phyloP scores from a whole-genome alignment of 305 asterid species.

The Fraxinus angustifolia region DNA sequence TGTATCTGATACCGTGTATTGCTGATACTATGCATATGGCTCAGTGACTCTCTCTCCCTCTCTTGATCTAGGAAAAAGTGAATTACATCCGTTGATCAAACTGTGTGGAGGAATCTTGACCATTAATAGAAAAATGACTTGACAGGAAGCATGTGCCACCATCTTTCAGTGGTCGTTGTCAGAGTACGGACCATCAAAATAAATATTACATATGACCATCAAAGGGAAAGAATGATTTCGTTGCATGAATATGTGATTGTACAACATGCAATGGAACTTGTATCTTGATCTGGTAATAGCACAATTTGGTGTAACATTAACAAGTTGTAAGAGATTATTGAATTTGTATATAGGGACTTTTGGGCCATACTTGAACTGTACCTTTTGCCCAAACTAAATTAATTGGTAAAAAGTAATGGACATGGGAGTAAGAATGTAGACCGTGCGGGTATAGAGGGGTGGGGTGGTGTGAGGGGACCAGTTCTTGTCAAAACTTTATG shows the following conservation, averaged over 20 bases:
- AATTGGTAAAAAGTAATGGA: neutral
- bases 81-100: constrained; percentile 32
- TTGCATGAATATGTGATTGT: constrained; percentile 20
- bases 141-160: constrained; percentile 91
- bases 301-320: neutral
- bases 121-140: constrained; percentile 42
- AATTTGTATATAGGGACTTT: neutral
- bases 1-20: constrained; percentile 14
- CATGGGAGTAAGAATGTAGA: neutral
- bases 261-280: constrained; percentile 23
- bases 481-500: neutral
- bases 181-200: constrained; percentile 64
- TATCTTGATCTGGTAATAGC: constrained; percentile 16
- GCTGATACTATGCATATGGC: constrained; percentile 40
- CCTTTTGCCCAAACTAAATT: constrained; percentile 15
- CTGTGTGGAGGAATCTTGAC: constrained; percentile 40
- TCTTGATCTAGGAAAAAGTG: constrained; percentile 15
- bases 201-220: constrained; percentile 41
- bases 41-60: constrained; percentile 32
- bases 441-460: neutral
- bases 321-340: neutral
- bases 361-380: constrained; percentile 27
- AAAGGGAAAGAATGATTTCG: constrained; percentile 20
- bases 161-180: constrained; percentile 84
- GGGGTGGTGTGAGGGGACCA: neutral